Evolutionary conservation across 345 rosid species (phyloP), one percentile per base, ranked within the genome.

Genomic region (Hevea brasiliensis): DNA sequence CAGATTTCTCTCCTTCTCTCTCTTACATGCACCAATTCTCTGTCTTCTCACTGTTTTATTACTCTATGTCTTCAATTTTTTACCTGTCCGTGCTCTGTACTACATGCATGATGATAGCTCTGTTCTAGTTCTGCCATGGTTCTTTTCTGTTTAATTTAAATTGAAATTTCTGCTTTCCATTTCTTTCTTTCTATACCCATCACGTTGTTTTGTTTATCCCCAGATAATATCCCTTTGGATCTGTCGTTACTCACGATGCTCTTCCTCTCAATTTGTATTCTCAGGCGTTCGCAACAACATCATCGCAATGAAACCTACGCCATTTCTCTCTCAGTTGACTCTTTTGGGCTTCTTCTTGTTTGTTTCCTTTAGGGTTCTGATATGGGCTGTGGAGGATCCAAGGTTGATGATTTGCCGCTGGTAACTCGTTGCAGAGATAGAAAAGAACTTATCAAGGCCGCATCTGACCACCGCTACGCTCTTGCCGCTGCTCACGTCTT

Each of bases 371-470:
- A 23, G 23, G 24, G 24, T 60, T 8, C 61, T 65, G 68, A 41
- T 61, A 92, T 94, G 98, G 98, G 98, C 81, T 94, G 98, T 77
- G 94, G 92, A 80, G 92, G 83, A 60, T 94, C 98, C 81, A 94
- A 94, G 70, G 87, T 85, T 27, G 98, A 92, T 67, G 88, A 92
- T 68, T 83, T 86, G 71, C 84, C 89, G 50, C 83, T 92, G 29
- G 97, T 92, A 72, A 81, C 80, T 18, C 92, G 89, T 74, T 92
- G 98, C 73, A 82, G 89, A 41, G 91, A 94, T 72, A 86, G 98
- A 26, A 92, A 86, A 63, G 84, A 94, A 58, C 83, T 87, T 4
- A 78, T 92, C 41, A 90, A 85, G 67, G 90, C 89, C 13, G 97
- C 97, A 24, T 73, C 93, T 56, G 82, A 88, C 42, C 84, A 89